Evolutionary conservation across 192 early-diverging fungal genomes (phyloP).

Genomic region (Kickxella alabastrina): DNA sequence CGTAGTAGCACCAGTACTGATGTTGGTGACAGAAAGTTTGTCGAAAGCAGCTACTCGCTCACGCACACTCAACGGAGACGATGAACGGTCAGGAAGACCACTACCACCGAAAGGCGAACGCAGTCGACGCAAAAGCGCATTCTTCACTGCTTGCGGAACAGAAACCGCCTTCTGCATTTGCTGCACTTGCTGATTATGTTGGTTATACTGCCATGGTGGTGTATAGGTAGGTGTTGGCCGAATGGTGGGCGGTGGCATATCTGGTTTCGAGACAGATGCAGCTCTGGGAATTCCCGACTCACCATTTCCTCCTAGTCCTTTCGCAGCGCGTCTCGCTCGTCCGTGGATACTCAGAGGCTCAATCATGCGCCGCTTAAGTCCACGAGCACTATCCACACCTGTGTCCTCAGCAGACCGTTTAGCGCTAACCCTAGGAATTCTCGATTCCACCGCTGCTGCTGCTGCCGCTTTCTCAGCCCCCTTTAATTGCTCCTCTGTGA

Average conservation of each 20-base stretch:
- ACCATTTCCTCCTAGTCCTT: background rate
- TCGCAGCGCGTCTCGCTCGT: background rate
- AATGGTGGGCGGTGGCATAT: slow-evolving; percentile 51
- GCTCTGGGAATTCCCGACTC: background rate
- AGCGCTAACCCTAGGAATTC: background rate
- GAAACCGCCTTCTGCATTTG: background rate
- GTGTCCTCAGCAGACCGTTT: background rate
- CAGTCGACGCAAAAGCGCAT: slow-evolving; percentile 27
- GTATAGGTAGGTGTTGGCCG: too few relatives aligned
- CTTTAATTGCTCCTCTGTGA: slow-evolving; percentile 26
- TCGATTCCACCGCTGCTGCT: background rate
- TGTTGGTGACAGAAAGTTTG: slow-evolving; percentile 10
- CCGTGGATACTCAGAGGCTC: background rate
- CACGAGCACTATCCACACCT: background rate
- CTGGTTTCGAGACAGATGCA: slow-evolving; percentile 6
- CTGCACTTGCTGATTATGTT: too few relatives aligned
- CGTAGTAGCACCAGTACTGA: too few relatives aligned
- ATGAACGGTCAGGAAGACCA: slow-evolving; percentile 18
- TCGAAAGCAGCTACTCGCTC: slow-evolving; percentile 44
- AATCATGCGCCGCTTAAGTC: background rate
- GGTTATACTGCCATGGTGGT: slow-evolving; percentile 12
- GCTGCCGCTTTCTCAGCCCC: background rate
- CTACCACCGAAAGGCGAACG: slow-evolving; percentile 24
- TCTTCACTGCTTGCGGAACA: slow-evolving; percentile 29
- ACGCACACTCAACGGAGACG: slow-evolving; percentile 23